Conservation (phyloP, 2,329 filamentous ascomycete species). For the Pseudogymnoascus sp. region DNA sequence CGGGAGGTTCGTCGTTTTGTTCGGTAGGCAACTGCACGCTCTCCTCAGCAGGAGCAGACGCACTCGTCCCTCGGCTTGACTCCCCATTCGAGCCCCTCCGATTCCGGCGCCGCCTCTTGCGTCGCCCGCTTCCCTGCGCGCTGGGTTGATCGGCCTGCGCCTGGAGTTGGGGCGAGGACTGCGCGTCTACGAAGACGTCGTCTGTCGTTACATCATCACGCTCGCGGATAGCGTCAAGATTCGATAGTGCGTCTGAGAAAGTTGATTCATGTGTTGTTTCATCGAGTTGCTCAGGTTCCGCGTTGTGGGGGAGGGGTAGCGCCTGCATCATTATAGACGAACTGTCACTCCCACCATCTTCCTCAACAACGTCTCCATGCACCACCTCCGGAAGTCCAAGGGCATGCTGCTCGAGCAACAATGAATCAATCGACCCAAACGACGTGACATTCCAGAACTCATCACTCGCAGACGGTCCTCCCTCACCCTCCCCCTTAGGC, state of each 20-base stretch:
- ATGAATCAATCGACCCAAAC: not conserved
- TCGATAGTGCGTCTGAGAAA: not conserved
- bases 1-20: not conserved
- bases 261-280: not conserved
- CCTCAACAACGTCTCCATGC: not conserved
- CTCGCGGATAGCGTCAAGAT: not conserved
- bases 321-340: not conserved
- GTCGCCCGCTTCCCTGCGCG: not conserved
- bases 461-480: not conserved
- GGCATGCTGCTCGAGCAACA: not conserved
- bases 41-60: not conserved
- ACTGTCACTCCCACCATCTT: not conserved
- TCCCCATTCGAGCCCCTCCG: not conserved
- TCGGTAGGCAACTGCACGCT: not conserved
- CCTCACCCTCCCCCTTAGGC: slow-evolving; percentile 35
- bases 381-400: not conserved
- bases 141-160: not conserved
- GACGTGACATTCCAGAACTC: not conserved
- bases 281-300: not conserved
- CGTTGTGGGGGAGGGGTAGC: not conserved
- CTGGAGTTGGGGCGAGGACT: slow-evolving; percentile 19
- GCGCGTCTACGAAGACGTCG: slow-evolving; percentile 23
- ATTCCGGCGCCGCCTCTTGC: not conserved
- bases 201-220: not conserved
- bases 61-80: not conserved